Evolutionary conservation across 805 yeast species (phyloP).

Genomic region (Priceomyces melissophilus): DNA sequence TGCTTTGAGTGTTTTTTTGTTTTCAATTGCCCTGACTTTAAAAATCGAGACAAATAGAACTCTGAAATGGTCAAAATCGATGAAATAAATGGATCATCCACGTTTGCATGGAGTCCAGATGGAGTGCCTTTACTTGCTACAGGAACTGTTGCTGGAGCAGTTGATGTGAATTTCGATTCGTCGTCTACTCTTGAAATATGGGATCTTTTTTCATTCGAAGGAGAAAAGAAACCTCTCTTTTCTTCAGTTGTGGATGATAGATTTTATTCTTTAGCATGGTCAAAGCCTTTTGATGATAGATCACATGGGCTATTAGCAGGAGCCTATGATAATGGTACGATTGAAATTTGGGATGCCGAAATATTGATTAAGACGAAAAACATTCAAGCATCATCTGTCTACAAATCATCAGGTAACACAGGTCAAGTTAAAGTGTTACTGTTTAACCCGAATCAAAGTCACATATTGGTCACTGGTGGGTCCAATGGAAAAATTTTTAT

Average conservation of each 20-base stretch:
- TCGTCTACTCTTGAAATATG: conserved; percentile 76
- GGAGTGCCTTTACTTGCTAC: conserved; percentile 74
- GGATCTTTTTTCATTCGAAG: conserved; percentile 51
- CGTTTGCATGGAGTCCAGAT: conserved; percentile 94
- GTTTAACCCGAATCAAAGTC: conserved; percentile 71
- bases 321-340: conserved; percentile 78
- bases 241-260: conserved; percentile 32
- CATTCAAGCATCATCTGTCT: conserved; percentile 42
- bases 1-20: neutral
- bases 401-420: conserved; percentile 54
- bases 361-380: conserved; percentile 42
- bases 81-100: conserved; percentile 81
- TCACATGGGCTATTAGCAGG: conserved; percentile 69
- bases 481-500: conserved; percentile 82
- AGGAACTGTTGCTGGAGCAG: conserved; percentile 95
- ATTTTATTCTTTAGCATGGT: conserved; percentile 85
- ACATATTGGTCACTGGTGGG: conserved; percentile 82
- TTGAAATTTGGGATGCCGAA: conserved; percentile 75
- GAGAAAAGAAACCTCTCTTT: conserved; percentile 29
- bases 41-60: neutral
- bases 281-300: conserved; percentile 48
- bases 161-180: conserved; percentile 82
- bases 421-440: conserved; percentile 69
- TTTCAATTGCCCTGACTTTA: neutral
- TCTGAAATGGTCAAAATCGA: conserved; percentile 69